Evolutionary conservation across 2,329 filamentous ascomycete species (phyloP).

Genomic region (Moelleriella libera): DNA sequence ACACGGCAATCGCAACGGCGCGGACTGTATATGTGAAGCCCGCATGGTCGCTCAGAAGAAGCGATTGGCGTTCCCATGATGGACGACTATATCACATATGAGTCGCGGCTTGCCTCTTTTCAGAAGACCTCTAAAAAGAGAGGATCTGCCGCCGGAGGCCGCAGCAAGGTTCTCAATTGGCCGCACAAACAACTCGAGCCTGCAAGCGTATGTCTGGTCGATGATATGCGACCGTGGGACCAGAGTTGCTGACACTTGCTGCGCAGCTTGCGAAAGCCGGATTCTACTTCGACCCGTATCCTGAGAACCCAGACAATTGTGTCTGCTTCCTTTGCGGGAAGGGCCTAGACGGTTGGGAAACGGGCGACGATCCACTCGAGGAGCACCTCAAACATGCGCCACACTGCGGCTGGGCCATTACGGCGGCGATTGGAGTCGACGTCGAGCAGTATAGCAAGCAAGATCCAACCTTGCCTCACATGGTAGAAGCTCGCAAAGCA

Average conservation of each 20-base stretch:
- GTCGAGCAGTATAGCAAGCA: conserved; percentile 49
- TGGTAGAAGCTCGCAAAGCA: conserved; percentile 63
- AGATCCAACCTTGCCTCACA: conserved; percentile 57
- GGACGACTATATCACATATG: conserved; percentile 43
- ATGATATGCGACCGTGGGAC: not conserved
- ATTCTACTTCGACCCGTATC: conserved; percentile 73
- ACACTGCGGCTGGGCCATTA: conserved; percentile 78
- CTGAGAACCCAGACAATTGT: conserved; percentile 71
- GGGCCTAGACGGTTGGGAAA: conserved; percentile 83
- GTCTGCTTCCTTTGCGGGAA: conserved; percentile 79
- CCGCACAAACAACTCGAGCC: conserved; percentile 42
- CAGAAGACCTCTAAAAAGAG: conserved; percentile 53
- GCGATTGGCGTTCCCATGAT: conserved; percentile 7
- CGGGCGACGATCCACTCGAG: conserved; percentile 64
- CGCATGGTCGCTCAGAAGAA: conserved; percentile 6
- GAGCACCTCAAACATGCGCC: conserved; percentile 79
- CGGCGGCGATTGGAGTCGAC: conserved; percentile 45
- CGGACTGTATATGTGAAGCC: not conserved
- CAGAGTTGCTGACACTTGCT: conserved; percentile 8
- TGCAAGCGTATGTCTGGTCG: conserved; percentile 13
- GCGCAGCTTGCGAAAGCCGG: conserved; percentile 73
- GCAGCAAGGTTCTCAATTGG: conserved; percentile 53
- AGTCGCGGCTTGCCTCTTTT: conserved; percentile 73
- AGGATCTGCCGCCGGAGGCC: conserved; percentile 45
- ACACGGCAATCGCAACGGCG: not conserved